Base-by-base conservation (phyloP, 345 rosid species). In the Cardamine resedifolia region DNA sequence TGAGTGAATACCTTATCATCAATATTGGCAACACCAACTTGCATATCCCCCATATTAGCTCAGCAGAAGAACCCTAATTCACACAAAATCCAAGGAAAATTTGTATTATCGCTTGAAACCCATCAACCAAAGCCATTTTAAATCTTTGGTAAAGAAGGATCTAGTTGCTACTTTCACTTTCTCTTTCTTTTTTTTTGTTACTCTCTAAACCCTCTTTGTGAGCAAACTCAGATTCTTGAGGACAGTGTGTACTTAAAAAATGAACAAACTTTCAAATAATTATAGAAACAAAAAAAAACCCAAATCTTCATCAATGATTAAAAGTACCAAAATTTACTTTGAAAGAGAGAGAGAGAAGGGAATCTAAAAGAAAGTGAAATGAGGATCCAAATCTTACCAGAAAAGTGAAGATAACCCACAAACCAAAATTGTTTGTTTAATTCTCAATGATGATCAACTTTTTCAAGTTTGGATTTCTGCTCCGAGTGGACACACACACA, bases 31-130 rank as follows among this genome's bases (percentile, higher is more conserved):
- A 82, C 81, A 58, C 81, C 78, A 64, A 76, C 74, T 57, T 77
- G 48, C 76, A 87, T 70, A 82, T 91, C 96, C 16, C 85, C 91
- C 88, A 85, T 90, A 43, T 66, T n/a, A n/a, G 78, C 71, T 61
- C 70, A 66, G 58, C 30, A 74, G 19, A 45, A 64, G 62, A 36
- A 50, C 56, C 79, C 57, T 73, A 79, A 62, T 69, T 53, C 68
- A 70, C 64, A 71, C 69, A 63, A 71, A 72, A 57, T 2, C 44
- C 34, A 7, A 67, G 28, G 2, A 58, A 59, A 1, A 18, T 14
- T 21, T 45, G 58, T 19, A 47, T n/a, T n/a, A n/a, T n/a, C n/a
- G n/a, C n/a, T n/a, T n/a, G n/a, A n/a, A n/a, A n/a, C n/a, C n/a
- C n/a, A n/a, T n/a, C n/a, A n/a, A n/a, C n/a, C n/a, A n/a, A n/a